A percentile compares a stretch with the other conserved stretches of the same genome.
phyloP scores from a whole-genome alignment of 768 basidiomycete species.

The Phallus indusiatus region DNA sequence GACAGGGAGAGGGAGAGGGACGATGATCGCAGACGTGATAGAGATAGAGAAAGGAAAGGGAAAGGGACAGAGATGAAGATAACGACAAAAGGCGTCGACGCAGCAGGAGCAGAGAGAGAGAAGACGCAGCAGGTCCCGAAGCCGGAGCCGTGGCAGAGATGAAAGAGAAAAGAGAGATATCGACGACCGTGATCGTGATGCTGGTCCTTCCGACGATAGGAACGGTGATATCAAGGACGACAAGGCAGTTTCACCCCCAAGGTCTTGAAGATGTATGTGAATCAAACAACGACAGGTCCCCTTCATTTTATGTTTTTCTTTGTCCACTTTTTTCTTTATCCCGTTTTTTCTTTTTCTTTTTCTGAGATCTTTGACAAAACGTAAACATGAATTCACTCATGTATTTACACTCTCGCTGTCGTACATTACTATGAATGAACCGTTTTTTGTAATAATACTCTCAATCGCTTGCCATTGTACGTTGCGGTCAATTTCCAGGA shows the following conservation, averaged over 20 bases:
- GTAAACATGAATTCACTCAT: too few species aligned
- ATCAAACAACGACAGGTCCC: too few species aligned
- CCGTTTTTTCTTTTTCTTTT: too few species aligned
- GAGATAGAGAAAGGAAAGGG: constrained; percentile 11
- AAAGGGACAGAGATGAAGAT: constrained; percentile 29
- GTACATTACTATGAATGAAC: too few species aligned
- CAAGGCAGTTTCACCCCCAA: constrained; percentile 42
- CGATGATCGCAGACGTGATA: constrained; percentile 20
- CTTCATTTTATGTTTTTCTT: too few species aligned
- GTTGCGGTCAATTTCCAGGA: too few species aligned
- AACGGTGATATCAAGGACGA: constrained; percentile 51
- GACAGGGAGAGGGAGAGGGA: constrained; percentile 33
- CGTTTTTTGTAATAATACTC: too few species aligned
- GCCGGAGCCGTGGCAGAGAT: constrained; percentile 33
- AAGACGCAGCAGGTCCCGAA: constrained; percentile 24
- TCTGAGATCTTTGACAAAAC: too few species aligned
- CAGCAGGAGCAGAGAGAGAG: constrained; percentile 38
- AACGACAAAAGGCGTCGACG: constrained; percentile 29
- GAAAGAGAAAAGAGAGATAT: constrained; percentile 29
- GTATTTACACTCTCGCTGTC: too few species aligned
- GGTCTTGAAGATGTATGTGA: background rate
- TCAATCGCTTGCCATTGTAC: too few species aligned
- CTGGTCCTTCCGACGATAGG: constrained; percentile 54
- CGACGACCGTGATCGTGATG: background rate
- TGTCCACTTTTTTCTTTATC: too few species aligned